Evolutionary conservation across 352 stramenopile species (phyloP).

Genomic region (Hyaloperonospora brassicae): DNA sequence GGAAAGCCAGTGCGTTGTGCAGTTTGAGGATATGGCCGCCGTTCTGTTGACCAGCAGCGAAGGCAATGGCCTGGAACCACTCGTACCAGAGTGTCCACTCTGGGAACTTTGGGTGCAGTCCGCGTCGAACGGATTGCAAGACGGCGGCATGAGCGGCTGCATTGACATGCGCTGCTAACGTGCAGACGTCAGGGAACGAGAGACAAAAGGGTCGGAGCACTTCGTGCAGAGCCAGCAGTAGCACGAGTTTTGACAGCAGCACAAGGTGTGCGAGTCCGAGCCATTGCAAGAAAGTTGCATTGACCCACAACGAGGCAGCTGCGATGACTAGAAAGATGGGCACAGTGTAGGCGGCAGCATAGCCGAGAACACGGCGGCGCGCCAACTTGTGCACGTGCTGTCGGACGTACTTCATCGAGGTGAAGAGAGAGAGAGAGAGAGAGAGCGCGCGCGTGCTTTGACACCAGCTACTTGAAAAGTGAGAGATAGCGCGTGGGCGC

Average conservation of each 20-base stretch:
- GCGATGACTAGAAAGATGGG: constrained; percentile 12
- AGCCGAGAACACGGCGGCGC: constrained; percentile 10
- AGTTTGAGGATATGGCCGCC: constrained; percentile 32
- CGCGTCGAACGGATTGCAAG: constrained; percentile 21
- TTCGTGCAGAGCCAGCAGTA: constrained; percentile 27
- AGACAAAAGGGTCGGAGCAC: constrained; percentile 36
- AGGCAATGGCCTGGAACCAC: constrained; percentile 33
- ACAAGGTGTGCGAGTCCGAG: constrained; percentile 15
- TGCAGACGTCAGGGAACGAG: constrained; percentile 25
- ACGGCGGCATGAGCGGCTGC: constrained; percentile 16
- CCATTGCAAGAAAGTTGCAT: constrained; percentile 24
- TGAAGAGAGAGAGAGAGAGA: too few relatives aligned
- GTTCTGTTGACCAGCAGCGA: constrained; percentile 18
- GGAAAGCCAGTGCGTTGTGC: constrained; percentile 29
- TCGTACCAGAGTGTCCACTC: constrained; percentile 40
- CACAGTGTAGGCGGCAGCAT: constrained; percentile 20
- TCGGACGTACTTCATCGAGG: constrained; percentile 19
- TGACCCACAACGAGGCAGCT: constrained; percentile 20
- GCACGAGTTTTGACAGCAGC: constrained; percentile 17
- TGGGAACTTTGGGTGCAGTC: constrained; percentile 24
- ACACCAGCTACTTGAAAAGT: constrained; percentile 12
- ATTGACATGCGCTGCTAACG: constrained; percentile 16
- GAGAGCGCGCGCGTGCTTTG: too few relatives aligned
- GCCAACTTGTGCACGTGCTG: constrained; percentile 15
- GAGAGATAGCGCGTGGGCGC: constrained; percentile 1